These are phyloP conservation scores for Komagataella phaffii DNA, from an alignment of 805 yeast genomes.

Conservation along the genomic window DNA sequence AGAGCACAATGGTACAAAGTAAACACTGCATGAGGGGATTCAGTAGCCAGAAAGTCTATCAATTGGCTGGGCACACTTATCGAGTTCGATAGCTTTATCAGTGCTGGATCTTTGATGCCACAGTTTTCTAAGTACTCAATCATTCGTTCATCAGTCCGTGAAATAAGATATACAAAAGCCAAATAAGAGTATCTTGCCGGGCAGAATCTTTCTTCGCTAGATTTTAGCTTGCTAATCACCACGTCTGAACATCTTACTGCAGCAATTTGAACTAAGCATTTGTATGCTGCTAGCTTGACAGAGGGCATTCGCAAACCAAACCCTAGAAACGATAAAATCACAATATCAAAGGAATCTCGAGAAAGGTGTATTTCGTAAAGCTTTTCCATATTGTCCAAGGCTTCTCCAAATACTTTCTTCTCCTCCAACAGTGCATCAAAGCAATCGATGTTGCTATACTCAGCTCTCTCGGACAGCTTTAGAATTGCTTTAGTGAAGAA, in stretches of 20 bases:
- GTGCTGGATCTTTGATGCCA: slow-evolving; percentile 18
- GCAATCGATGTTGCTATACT: not conserved
- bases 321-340: slow-evolving; percentile 21
- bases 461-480: not conserved
- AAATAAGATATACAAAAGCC: slow-evolving; percentile 17
- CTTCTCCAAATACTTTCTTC: slow-evolving; percentile 24
- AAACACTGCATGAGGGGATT: slow-evolving; percentile 3
- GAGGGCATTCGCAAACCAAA: not conserved
- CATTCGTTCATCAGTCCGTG: slow-evolving; percentile 23
- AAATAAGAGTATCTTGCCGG: slow-evolving; percentile 11
- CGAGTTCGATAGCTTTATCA: slow-evolving; percentile 16
- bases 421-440: slow-evolving; percentile 6
- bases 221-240: not conserved
- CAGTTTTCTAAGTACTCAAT: slow-evolving; percentile 16
- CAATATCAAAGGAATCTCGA: slow-evolving; percentile 34
- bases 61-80: slow-evolving; percentile 23
- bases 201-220: not conserved
- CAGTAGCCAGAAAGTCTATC: slow-evolving; percentile 11
- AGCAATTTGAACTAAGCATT: not conserved
- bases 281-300: not conserved
- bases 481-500: not conserved
- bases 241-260: not conserved
- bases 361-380: slow-evolving; percentile 24
- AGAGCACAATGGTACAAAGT: slow-evolving; percentile 3
- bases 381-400: slow-evolving; percentile 28